Percentiles rank a stretch among this genome's conserved stretches.
Conservation (phyloP, 352 stramenopile genomes). For the Phytophthora pini region DNA sequence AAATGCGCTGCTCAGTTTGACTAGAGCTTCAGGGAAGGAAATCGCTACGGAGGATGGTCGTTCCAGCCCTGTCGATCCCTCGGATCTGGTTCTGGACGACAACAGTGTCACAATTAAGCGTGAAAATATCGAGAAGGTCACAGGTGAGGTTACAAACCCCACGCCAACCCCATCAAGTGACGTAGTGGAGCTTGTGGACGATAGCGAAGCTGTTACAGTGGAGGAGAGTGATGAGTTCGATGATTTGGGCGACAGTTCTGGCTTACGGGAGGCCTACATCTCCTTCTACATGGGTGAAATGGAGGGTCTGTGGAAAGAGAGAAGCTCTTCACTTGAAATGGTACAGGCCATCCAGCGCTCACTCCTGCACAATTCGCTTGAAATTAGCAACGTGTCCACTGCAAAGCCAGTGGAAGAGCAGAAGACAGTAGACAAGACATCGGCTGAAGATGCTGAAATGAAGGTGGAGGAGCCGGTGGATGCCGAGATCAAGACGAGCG, state of each 20-base stretch:
- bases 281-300: slow-evolving; percentile 86
- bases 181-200: slow-evolving; percentile 29
- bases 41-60: slow-evolving; percentile 20
- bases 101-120: slow-evolving; percentile 49
- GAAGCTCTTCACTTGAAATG: slow-evolving; percentile 77
- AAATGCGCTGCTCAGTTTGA: slow-evolving; percentile 59
- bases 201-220: slow-evolving; percentile 6
- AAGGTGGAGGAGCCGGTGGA: slow-evolving; percentile 26
- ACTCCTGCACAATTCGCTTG: slow-evolving; percentile 38
- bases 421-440: not conserved
- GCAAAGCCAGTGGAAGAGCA: slow-evolving; percentile 7
- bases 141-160: slow-evolving; percentile 10
- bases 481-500: slow-evolving; percentile 7
- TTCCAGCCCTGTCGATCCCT: slow-evolving; percentile 14
- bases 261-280: slow-evolving; percentile 70
- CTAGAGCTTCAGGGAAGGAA: slow-evolving; percentile 20
- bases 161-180: slow-evolving; percentile 7
- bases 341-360: slow-evolving; percentile 78
- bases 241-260: slow-evolving; percentile 55
- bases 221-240: slow-evolving; percentile 32
- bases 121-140: slow-evolving; percentile 48
- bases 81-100: slow-evolving; percentile 26
- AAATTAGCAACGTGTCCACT: not conserved
- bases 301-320: slow-evolving; percentile 83
- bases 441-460: slow-evolving; percentile 32